Evolutionary conservation across 352 stramenopile genomes (phyloP).

Genomic region (Pythium utonaiense): DNA sequence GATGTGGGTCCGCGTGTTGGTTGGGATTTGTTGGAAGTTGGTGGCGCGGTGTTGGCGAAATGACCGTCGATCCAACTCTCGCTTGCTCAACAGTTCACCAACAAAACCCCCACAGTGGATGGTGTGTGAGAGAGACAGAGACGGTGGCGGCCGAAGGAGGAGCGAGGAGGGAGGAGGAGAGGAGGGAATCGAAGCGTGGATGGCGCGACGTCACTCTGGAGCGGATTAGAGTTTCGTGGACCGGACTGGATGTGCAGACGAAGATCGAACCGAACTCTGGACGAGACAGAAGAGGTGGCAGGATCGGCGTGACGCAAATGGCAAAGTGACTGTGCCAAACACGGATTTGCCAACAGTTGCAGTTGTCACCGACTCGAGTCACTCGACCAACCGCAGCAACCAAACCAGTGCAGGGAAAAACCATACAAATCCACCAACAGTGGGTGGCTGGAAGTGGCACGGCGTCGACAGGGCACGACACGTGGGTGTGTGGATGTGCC

Average conservation of each 20-base stretch:
- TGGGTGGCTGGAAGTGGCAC: background rate
- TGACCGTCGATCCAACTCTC: constrained; percentile 2
- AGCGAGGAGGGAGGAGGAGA: constrained; percentile 1
- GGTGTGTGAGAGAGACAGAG: background rate
- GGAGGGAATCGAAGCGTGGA: constrained; percentile 19
- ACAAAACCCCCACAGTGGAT: background rate
- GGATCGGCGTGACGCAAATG: background rate
- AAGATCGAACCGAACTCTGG: constrained; percentile 15
- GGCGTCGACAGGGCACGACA: background rate
- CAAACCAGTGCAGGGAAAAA: too few species aligned
- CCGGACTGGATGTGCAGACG: constrained; percentile 20
- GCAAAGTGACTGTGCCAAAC: constrained; percentile 7
- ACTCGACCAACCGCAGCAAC: background rate
- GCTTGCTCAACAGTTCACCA: background rate
- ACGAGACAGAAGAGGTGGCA: constrained; percentile 5
- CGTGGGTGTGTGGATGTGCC: background rate
- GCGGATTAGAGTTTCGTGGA: background rate
- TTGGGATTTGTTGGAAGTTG: background rate
- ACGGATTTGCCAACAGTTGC: constrained; percentile 16
- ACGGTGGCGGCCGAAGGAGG: background rate
- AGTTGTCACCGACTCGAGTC: constrained; percentile 14
- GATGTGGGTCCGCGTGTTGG: constrained; percentile 4
- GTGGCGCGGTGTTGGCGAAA: background rate
- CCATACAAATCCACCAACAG: background rate
- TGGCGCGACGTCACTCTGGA: background rate